Percentiles rank a stretch among this genome's conserved stretches.
Conservation (phyloP, 2,329 filamentous ascomycete species). For the Chalaropsis thielavioides region DNA sequence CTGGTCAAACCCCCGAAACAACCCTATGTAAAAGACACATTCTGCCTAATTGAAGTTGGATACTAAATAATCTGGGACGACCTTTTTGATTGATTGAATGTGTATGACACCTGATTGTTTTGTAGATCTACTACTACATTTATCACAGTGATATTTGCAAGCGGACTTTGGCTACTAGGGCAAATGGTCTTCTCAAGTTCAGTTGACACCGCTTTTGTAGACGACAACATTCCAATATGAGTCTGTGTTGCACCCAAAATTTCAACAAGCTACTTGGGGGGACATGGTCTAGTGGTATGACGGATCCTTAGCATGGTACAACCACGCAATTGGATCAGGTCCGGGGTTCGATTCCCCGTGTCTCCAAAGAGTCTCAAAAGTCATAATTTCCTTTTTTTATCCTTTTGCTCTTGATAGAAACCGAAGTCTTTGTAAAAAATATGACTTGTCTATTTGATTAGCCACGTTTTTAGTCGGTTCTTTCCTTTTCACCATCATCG, state of each 20-base stretch:
- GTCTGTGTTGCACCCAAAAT: background rate
- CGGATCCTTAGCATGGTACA: background rate
- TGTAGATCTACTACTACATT: too few relatives aligned
- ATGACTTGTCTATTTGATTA: too few relatives aligned
- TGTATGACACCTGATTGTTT: too few relatives aligned
- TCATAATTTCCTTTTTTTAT: background rate
- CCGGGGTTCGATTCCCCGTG: slow-evolving; percentile 19
- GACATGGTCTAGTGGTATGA: slow-evolving; percentile 7
- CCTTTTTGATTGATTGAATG: too few relatives aligned
- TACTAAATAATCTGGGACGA: background rate
- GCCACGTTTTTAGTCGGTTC: too few relatives aligned
- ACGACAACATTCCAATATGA: background rate
- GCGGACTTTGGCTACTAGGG: too few relatives aligned
- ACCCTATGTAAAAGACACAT: background rate
- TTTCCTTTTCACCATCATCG: background rate
- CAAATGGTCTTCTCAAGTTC: too few relatives aligned
- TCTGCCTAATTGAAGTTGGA: background rate
- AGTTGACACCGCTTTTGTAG: too few relatives aligned
- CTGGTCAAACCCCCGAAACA: background rate
- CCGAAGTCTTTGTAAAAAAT: too few relatives aligned
- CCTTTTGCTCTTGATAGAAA: background rate
- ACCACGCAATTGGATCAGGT: slow-evolving; percentile 16
- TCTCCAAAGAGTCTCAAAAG: slow-evolving; percentile 7
- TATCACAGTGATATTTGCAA: too few relatives aligned
- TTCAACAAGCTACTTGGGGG: background rate